Percentiles rank a stretch among this genome's conserved stretches.
These are phyloP conservation scores for Ophiocordyceps robertsii DNA, from an alignment of 2,329 filamentous ascomycete species.

Conservation along the genomic window DNA sequence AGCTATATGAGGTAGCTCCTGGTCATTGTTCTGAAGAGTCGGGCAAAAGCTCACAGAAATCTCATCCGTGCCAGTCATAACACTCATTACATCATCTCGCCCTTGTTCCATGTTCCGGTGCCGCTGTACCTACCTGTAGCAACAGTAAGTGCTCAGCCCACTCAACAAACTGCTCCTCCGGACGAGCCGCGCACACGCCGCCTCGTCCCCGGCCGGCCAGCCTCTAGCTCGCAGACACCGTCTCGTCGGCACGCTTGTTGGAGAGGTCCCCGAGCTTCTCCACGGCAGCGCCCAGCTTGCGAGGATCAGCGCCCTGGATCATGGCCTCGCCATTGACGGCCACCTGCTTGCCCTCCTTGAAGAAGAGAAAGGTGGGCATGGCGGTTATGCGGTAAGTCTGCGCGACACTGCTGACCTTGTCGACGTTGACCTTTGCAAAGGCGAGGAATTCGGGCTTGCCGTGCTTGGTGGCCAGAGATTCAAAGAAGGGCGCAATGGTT, in stretches of 20 bases:
- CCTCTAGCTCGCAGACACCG: not conserved
- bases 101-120: too few relatives aligned
- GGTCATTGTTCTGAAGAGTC: too few relatives aligned
- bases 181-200: not conserved
- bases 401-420: slow-evolving; percentile 62
- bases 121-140: too few relatives aligned
- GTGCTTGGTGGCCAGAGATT: slow-evolving; percentile 11
- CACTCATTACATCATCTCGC: too few relatives aligned
- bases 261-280: slow-evolving; percentile 24
- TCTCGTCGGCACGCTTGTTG: slow-evolving; percentile 14
- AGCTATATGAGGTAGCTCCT: too few relatives aligned
- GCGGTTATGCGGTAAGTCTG: slow-evolving; percentile 67
- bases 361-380: slow-evolving; percentile 88
- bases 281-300: slow-evolving; percentile 16
- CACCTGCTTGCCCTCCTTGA: slow-evolving; percentile 52
- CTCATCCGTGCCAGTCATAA: too few relatives aligned
- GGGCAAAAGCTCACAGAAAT: too few relatives aligned
- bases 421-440: slow-evolving; percentile 89
- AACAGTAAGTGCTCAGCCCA: too few relatives aligned
- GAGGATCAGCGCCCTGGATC: slow-evolving; percentile 21
- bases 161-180: too few relatives aligned
- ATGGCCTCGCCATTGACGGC: slow-evolving; percentile 16
- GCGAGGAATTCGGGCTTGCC: slow-evolving; percentile 36
- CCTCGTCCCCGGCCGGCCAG: not conserved
- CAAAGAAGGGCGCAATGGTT: slow-evolving; percentile 30